Conservation (phyloP, 345 rosid species). For the Brassica napus region DNA sequence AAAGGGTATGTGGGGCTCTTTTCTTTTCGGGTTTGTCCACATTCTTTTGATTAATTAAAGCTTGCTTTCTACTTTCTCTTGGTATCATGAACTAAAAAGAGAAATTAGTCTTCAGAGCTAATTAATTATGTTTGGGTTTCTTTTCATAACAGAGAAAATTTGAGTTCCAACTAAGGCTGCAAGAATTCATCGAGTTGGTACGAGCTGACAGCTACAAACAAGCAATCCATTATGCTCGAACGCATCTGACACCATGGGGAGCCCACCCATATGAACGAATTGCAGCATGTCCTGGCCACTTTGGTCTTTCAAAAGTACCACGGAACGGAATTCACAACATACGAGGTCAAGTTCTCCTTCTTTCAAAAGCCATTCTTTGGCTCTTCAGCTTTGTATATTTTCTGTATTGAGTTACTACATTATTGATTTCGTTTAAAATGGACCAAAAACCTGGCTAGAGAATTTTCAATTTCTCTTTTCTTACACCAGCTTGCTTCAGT, state of each 20-base stretch:
- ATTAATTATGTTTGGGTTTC: background rate
- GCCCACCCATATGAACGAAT: constrained; percentile 66
- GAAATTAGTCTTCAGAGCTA: background rate
- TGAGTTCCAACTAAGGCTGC: constrained; percentile 94
- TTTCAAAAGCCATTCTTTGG: constrained; percentile 12
- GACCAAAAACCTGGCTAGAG: background rate
- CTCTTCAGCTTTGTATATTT: constrained; percentile 6
- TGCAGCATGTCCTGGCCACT: constrained; percentile 77
- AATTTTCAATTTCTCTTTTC: too few relatives aligned
- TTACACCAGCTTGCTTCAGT: constrained; percentile 3
- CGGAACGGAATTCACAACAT: constrained; percentile 57
- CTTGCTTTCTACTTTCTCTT: background rate
- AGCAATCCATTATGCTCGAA: constrained; percentile 83
- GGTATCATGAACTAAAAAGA: background rate
- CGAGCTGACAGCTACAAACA: constrained; percentile 65
- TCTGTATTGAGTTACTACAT: constrained; percentile 5
- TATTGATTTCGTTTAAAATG: too few relatives aligned
- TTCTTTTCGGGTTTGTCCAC: too few relatives aligned
- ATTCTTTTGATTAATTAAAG: background rate
- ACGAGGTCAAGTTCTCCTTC: constrained; percentile 56
- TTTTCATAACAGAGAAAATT: constrained; percentile 67
- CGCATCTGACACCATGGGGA: constrained; percentile 50
- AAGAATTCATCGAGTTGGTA: constrained; percentile 90
- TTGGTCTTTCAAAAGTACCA: constrained; percentile 79
- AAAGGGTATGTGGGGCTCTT: constrained; percentile 51